Base-by-base conservation (phyloP, 2,329 filamentous ascomycete genomes). In the Fusarium nurragi region DNA sequence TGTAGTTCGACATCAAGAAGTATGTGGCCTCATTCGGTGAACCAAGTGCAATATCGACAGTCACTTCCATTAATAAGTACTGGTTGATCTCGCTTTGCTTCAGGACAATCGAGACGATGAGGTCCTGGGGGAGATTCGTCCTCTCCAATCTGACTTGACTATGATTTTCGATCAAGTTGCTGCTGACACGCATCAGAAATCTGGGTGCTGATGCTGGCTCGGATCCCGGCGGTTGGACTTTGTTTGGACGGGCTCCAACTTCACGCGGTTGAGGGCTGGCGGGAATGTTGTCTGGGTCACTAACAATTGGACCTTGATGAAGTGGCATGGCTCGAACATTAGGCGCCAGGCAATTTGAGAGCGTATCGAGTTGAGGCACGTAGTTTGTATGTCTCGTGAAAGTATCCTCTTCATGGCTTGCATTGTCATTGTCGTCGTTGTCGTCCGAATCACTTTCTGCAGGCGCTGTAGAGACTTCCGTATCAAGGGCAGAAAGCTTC, bases 71-170 rank as follows among this genome's bases (percentile, higher is more conserved):
- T 1, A 50, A 34, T 1, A 40, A 5, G 2, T 54, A 54, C 11
- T 41, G 44, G 0, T 16, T 54, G 11, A 40, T 49, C 11, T 54
- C 51, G 9, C 45, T 54, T 0, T 54, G 44, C 3, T n/a, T 49
- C 0, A 54, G 13, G 5, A 54, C 26, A 1, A 54, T 41, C 3
- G 51, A 54, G 51, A 54, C 49, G 1, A 54, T 41, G 4, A 54
- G 44, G 11, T 54, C 51, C 0, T 54, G 51, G 13, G 51, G 51
- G 0, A 54, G 44, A 12, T 54, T 54, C 4, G 4, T 11, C 6
- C 26, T 36, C 9, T 49, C 44, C 1, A n/a, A 1, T 0, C 23
- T n/a, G 14, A 54, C 18, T 16, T 49, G 45, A 9, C 37, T 48
- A 13, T 54, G 21, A 2, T 28, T 53, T 10, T 13, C 16, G 13